Conservation (phyloP, 305 asterid species). For the Fraxinus platypoda region DNA sequence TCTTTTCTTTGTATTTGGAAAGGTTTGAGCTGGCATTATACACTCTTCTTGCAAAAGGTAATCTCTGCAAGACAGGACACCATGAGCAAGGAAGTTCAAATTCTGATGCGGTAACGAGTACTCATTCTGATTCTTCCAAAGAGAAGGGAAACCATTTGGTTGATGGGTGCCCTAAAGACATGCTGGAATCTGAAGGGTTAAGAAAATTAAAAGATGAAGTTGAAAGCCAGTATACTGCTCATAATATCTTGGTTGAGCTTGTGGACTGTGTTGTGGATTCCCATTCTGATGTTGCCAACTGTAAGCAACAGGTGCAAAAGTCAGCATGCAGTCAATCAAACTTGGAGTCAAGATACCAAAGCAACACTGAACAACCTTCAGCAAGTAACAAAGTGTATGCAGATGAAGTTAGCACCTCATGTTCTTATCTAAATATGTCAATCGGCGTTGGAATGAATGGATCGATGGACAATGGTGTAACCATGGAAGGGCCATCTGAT, state of each 20-base stretch:
- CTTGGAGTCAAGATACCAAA: conserved; percentile 46
- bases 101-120: conserved; percentile 41
- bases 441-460: conserved; percentile 48
- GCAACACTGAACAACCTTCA: conserved; percentile 46
- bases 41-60: conserved; percentile 67
- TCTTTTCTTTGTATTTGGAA: conserved; percentile 9
- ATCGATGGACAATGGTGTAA: conserved; percentile 44
- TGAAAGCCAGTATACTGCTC: conserved; percentile 54
- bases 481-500: conserved; percentile 89
- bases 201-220: conserved; percentile 48
- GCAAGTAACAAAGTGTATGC: conserved; percentile 41
- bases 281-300: conserved; percentile 36
- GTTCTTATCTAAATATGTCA: conserved; percentile 58
- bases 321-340: conserved; percentile 41
- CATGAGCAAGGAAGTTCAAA: conserved; percentile 45
- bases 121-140: conserved; percentile 45
- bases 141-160: conserved; percentile 39
- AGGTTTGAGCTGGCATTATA: conserved; percentile 89
- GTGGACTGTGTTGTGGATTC: conserved; percentile 68
- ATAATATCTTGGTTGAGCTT: conserved; percentile 63
- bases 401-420: conserved; percentile 49
- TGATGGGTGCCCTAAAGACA: conserved; percentile 39
- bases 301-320: conserved; percentile 42
- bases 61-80: conserved; percentile 49
- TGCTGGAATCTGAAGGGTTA: conserved; percentile 47